Evolutionary conservation across 2,329 filamentous ascomycete species (phyloP).

Genomic region (Hypoxylon sp.): DNA sequence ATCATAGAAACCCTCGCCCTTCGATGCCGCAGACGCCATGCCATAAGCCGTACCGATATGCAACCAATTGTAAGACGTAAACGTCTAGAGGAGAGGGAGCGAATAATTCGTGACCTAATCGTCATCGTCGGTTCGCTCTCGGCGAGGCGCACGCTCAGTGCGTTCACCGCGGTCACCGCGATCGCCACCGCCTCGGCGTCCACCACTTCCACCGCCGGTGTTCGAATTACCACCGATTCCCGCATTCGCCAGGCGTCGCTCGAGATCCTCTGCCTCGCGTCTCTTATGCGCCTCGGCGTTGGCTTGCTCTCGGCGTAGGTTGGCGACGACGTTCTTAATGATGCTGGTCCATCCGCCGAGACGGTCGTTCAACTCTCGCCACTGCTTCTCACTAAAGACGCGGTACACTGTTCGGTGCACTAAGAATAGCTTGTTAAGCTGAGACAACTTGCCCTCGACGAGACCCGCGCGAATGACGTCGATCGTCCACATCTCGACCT

Average conservation of each 20-base stretch:
- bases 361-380: constrained; percentile 91
- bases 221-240: constrained; percentile 53
- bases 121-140: constrained; percentile 68
- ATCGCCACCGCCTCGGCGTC: constrained; percentile 45
- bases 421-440: constrained; percentile 91
- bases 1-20: constrained; percentile 41
- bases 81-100: constrained; percentile 37
- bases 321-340: constrained; percentile 80
- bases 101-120: constrained; percentile 57
- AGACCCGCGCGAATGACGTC: constrained; percentile 96
- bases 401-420: constrained; percentile 97
- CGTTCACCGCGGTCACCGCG: constrained; percentile 46
- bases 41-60: constrained; percentile 34
- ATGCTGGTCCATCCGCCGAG: constrained; percentile 92
- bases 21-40: constrained; percentile 48
- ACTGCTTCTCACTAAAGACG: constrained; percentile 98
- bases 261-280: constrained; percentile 78
- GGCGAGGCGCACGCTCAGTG: constrained; percentile 52
- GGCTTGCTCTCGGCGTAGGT: constrained; percentile 84
- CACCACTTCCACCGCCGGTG: constrained; percentile 50
- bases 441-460: constrained; percentile 95
- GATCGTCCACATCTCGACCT: constrained; percentile 99
- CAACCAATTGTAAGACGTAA: constrained; percentile 44
- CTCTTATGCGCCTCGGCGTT: constrained; percentile 82
- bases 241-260: constrained; percentile 71